Evolutionary conservation across 2,329 filamentous ascomycete genomes (phyloP), one percentile per base, ranked within the genome.

Genomic region (Nothophaeocryptopus gaeumannii): DNA sequence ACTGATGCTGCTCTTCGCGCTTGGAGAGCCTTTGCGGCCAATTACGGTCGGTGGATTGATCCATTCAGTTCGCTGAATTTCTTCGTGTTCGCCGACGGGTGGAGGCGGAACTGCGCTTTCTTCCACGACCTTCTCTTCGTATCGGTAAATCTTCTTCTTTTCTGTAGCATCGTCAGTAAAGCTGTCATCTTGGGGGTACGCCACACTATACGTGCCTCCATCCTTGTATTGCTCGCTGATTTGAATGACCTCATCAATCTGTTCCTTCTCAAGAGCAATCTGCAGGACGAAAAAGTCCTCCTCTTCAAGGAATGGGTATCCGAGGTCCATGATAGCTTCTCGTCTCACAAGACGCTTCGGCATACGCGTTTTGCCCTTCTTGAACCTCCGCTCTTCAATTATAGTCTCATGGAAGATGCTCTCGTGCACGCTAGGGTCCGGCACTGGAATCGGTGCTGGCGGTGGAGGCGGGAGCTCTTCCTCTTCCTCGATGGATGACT

Each of bases 271-370:
- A 5, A 97, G 78, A 8, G 92, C 91, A 64, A 88, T 86, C 60
- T 87, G 83, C 31, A 97, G 83, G 45, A 96, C 81, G 60, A 93
- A 83, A 15, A 86, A 86, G 59, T 86, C 85, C 34, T 86, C 89
- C 88, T 96, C 89, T 73, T 95, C 88, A 48, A 88, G 80, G 62
- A 84, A 96, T 0, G 89, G 88, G 69, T 96, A 96, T 10, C 88
- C 86, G 11, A 95, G 76, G 56, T 96, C 88, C 55, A 88, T 84
- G 31, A 96, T 80, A 1, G 89, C 91, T 54, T 85, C 79, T 66
- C 87, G 86, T 57, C 88, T 87, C 11, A 95, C 88, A 52, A 96
- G 76, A 49, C 86, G 81, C 51, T 82, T 83, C 1, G 91, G 91
- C 67, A 96, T 90, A 60, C 88, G 83, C 11, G 91, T 96, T 78